Evolutionary conservation across 495 filamentous ascomycete species (phyloP).

Genomic region (Jackrogersella multiformis): DNA sequence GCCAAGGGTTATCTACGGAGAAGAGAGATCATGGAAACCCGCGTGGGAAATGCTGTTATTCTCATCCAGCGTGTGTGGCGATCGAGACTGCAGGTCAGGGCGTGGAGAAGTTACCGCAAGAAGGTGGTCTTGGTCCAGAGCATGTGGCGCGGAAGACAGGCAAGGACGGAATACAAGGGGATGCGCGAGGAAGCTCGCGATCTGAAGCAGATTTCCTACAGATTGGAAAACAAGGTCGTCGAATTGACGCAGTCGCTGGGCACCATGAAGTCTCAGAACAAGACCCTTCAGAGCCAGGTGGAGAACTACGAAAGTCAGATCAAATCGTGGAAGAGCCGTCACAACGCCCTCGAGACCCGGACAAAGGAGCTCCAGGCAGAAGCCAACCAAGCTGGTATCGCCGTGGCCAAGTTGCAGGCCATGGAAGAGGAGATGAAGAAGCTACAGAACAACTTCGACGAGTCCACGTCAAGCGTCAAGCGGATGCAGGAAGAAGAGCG

Average conservation of each 20-base stretch:
- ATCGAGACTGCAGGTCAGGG: constrained; percentile 75
- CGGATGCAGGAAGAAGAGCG: constrained; percentile 93
- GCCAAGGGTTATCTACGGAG: constrained; percentile 91
- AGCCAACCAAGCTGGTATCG: constrained; percentile 97
- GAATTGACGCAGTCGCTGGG: constrained; percentile 95
- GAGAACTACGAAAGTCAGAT: constrained; percentile 97
- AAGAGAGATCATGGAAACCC: constrained; percentile 89
- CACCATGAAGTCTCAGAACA: constrained; percentile 92
- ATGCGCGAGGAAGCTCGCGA: constrained; percentile 95
- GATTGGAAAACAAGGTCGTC: constrained; percentile 98
- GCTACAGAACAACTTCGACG: constrained; percentile 85
- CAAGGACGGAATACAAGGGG: constrained; percentile 84
- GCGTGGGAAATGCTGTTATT: constrained; percentile 89
- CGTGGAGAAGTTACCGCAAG: constrained; percentile 87
- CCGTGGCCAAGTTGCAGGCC: constrained; percentile 82
- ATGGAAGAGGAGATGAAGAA: constrained; percentile 95
- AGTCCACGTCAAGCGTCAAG: constrained; percentile 87
- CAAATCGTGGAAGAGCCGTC: constrained; percentile 90
- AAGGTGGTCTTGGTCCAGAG: constrained; percentile 92
- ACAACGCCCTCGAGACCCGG: constrained; percentile 88
- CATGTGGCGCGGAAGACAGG: constrained; percentile 87
- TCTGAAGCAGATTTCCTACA: constrained; percentile 98
- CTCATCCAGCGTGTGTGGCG: constrained; percentile 93
- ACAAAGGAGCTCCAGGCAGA: constrained; percentile 94
- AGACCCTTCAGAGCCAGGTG: constrained; percentile 83